Base-by-base conservation (phyloP, 148 eudicot genomes). In the Diospyros lotus region DNA sequence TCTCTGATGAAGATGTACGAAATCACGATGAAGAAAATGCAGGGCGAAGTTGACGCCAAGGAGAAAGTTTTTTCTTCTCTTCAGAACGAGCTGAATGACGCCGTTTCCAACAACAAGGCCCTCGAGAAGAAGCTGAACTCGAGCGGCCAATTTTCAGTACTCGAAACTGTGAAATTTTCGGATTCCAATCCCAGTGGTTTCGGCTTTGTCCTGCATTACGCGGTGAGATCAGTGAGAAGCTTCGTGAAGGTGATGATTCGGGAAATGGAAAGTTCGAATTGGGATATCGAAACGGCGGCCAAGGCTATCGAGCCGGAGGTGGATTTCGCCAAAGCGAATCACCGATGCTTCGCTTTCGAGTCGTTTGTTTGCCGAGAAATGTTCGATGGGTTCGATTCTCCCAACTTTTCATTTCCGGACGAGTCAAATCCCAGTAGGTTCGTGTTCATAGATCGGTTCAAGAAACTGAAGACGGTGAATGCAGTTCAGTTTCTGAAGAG, bases 1-100 rank as follows among this genome's bases (percentile, higher is more conserved):
- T 28, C 28, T 28, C 28, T 85, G 3, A 92, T 87, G 68, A 94
- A 89, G 83, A 90, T 92, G 40, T 94, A 94, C 17, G 93, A 91
- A 81, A 87, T 94, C 56, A 85, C 95, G 1, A 91, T 88, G 85
- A 94, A 89, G 80, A 90, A 92, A 71, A 61, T 90, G 85, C 90
- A 87, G 73, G 51, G 74, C 11, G 85, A 84, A 46, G 68, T 87
- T 15, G 83, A 89, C 14, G 59, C 71, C 3, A 90, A 86, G 48
- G 92, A 86, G 5, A 17, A 17, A 0, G 71, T 76, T 45, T 71
- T 86, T 5, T 68, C 58, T 2, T 12, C 67, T 1, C 78, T 94
- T 3, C 79, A 42, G 6, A 48, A 78, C 2, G 66, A 81, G 40
- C 67, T 90, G 2, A 77, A 78, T 2, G 87, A 79, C 2, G 64